Evolutionary conservation across 805 yeast species (phyloP), one percentile per base, ranked within the genome.

Genomic region (Candida nemodendra): DNA sequence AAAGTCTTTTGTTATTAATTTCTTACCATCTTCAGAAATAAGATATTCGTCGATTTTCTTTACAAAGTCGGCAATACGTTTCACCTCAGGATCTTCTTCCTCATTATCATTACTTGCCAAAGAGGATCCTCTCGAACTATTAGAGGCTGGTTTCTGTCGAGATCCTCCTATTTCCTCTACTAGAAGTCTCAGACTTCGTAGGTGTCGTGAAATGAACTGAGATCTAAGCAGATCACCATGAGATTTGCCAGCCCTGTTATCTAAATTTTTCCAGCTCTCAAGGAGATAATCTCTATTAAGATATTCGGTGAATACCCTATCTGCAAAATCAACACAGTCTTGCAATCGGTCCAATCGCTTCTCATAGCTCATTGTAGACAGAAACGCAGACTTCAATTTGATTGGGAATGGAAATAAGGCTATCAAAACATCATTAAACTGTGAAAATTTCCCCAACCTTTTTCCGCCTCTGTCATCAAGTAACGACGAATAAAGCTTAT

Each of bases 1-100:
- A 53, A 61, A 79, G 48, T 81, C 89, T 41, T 71, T 72, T 9
- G 39, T 35, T 1, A 74, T 38, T 18, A 71, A 42, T 34, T 63
- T 62, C 21, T 57, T 57, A 7, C 75, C 77, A 47, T 72, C 78
- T 14, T 57, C 58, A 14, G 68, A 48, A 9, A 73, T 61, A 15
- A 51, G 47, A 8, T 59, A 67, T 3, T 51, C 48, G 30, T 55
- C 57, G 13, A 72, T 47, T 6, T 53, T 45, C 5, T 50, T 53
- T 9, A 62, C 44, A 37, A 68, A 56, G 12, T 66, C 65, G 4
- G 35, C 35, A 13, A 62, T 44, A 4, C 41, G 47, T 28, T 48
- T 49, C 30, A 54, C 26, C n/a, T 70, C 72, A 28, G 24, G 24
- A 11, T 69, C 76, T 6, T 68, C 74, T 6, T 68, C 74, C 17